Base-by-base conservation (phyloP, 345 rosid species). In the Dimocarpus longan region DNA sequence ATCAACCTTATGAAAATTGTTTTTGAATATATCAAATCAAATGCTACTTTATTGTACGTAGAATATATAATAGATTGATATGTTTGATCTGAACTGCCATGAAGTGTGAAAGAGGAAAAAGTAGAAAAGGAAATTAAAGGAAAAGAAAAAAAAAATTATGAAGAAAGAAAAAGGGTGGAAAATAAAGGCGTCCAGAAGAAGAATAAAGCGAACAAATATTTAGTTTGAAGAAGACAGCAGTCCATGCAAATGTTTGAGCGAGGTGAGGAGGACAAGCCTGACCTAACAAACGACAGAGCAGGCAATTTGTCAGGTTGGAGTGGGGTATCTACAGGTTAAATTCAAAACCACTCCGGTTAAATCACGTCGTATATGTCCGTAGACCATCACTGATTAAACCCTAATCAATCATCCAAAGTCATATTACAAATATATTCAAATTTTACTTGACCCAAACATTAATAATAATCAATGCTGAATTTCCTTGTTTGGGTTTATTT, bases 61-160 rank as follows among this genome's bases (percentile, higher is more conserved):
- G 37, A 32, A 2, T 32, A 8, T 11, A 54, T 54, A 16, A 54
- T 16, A 16, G n/a, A 54, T 16, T 16, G 62, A 32, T 32, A 5
- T 46, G 48, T 42, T 48, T 26, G 67, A 62, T 73, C 81, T 73
- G 86, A 79, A 82, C 77, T 57, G 68, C n/a, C 76, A 77, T 56
- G 81, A 83, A 84, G 82, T 82, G 89, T 86, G 84, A 64, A 75
- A 83, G 56, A 64, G 84, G 76, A 71, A 78, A 40, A n/a, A 18
- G 40, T 46, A 71, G 59, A 54, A 39, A 28, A 57, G 37, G 37
- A 32, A 32, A 32, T 43, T 80, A 56, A 46, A 10, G 59, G 16
- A 72, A 19, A 63, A 39, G 19, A 32, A 54, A 12, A 48, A 62
- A 24, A 32, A 68, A n/a, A n/a, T n/a, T 1, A 0, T 6, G 64